A percentile compares a stretch with the other conserved stretches of the same genome.
These are phyloP conservation scores for Gonium pectorale DNA, from an alignment of 139 green algal genomes.

Conservation along the genomic window DNA sequence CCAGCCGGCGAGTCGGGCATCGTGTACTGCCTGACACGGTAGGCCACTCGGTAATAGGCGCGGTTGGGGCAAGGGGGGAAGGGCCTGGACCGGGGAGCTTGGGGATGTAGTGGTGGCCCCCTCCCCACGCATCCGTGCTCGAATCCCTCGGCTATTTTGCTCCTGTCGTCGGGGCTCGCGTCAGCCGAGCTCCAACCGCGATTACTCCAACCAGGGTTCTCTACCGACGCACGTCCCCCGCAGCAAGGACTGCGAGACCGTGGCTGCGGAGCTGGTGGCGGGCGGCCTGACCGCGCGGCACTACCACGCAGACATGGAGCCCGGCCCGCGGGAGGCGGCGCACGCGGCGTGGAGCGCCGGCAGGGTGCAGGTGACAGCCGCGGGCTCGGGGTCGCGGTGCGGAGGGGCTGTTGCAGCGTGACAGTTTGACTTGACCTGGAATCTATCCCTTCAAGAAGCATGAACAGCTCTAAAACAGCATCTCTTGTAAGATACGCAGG, in stretches of 20 bases:
- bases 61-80: slow-evolving; percentile 22
- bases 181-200: too few relatives aligned
- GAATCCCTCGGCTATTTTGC: too few relatives aligned
- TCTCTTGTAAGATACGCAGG: too few relatives aligned
- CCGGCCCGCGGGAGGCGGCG: slow-evolving; percentile 70
- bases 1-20: slow-evolving; percentile 75
- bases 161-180: too few relatives aligned
- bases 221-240: neutral
- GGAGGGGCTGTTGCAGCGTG: too few relatives aligned
- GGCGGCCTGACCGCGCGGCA: slow-evolving; percentile 62
- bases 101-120: too few relatives aligned
- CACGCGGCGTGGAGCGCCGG: slow-evolving; percentile 85
- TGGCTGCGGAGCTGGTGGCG: slow-evolving; percentile 59
- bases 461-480: too few relatives aligned
- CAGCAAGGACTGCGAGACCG: slow-evolving; percentile 58
- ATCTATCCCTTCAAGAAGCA: too few relatives aligned
- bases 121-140: too few relatives aligned
- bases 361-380: slow-evolving; percentile 38
- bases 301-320: slow-evolving; percentile 91
- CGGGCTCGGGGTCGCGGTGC: too few relatives aligned
- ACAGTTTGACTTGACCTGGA: too few relatives aligned
- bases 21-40: slow-evolving; percentile 90
- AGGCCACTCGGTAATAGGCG: slow-evolving; percentile 54
- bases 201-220: too few relatives aligned
- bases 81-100: neutral